phyloP scores from a whole-genome alignment of 768 basidiomycete genomes.

The Hericium rajendrae region DNA sequence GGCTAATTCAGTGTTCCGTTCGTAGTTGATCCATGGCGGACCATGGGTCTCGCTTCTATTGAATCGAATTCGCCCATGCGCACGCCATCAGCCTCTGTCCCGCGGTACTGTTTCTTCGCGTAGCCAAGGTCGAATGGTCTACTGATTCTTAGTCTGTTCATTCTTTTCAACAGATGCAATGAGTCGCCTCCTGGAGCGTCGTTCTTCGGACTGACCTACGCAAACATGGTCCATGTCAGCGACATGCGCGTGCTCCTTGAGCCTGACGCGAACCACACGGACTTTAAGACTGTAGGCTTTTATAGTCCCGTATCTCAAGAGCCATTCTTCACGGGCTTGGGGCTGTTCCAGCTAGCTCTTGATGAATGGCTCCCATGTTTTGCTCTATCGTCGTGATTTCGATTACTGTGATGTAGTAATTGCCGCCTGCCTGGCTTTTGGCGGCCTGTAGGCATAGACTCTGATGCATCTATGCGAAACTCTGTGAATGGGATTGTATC shows the following conservation, averaged over 20 bases:
- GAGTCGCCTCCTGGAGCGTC: slow-evolving; percentile 22
- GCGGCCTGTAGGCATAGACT: too few species aligned
- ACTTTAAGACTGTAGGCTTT: slow-evolving; percentile 40
- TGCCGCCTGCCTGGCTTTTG: too few species aligned
- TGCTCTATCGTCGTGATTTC: not conserved
- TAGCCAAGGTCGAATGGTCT: not conserved
- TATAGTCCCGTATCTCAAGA: slow-evolving; percentile 38
- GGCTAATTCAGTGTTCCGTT: not conserved
- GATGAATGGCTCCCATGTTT: slow-evolving; percentile 43
- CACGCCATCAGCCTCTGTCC: slow-evolving; percentile 27
- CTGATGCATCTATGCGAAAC: too few species aligned
- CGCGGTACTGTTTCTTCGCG: slow-evolving; percentile 6
- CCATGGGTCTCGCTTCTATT: slow-evolving; percentile 40
- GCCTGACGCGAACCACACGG: slow-evolving; percentile 37
- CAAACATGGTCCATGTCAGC: slow-evolving; percentile 40
- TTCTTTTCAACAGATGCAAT: slow-evolving; percentile 26
- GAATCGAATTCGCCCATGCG: slow-evolving; percentile 37
- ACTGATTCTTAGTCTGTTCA: too few species aligned
- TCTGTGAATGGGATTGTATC: too few species aligned
- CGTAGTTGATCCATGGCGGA: slow-evolving; percentile 42
- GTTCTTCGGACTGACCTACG: slow-evolving; percentile 39
- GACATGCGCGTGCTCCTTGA: slow-evolving; percentile 38
- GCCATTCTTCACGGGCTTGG: slow-evolving; percentile 38
- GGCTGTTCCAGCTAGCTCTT: slow-evolving; percentile 34
- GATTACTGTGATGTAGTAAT: too few species aligned